These are phyloP conservation scores for Phytophthora meadii DNA, from an alignment of 352 stramenopile genomes.

Conservation along the genomic window DNA sequence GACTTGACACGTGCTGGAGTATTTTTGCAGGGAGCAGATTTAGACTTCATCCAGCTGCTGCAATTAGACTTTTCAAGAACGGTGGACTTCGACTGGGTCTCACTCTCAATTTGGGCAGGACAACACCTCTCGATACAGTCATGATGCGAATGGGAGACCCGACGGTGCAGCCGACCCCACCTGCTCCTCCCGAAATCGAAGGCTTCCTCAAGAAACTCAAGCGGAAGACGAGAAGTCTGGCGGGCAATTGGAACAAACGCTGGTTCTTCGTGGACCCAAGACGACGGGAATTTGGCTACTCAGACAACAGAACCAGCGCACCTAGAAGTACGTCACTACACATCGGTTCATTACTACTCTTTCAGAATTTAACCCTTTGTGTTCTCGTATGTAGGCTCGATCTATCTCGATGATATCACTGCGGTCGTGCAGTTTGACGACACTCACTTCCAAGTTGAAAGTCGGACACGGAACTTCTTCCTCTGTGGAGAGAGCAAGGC, in stretches of 20 bases:
- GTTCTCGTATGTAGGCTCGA: slow-evolving; percentile 54
- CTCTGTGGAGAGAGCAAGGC: slow-evolving; percentile 87
- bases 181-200: slow-evolving; percentile 78
- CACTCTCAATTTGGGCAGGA: slow-evolving; percentile 30
- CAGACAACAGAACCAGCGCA: slow-evolving; percentile 53
- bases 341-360: no score
- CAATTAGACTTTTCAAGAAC: slow-evolving; percentile 23
- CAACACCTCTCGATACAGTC: background rate
- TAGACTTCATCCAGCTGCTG: slow-evolving; percentile 25
- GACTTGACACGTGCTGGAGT: slow-evolving; percentile 8
- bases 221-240: slow-evolving; percentile 80
- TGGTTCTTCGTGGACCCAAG: slow-evolving; percentile 88
- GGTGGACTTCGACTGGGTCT: slow-evolving; percentile 15
- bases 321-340: slow-evolving; percentile 50
- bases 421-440: slow-evolving; percentile 87
- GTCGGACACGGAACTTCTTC: slow-evolving; percentile 86
- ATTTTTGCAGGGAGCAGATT: slow-evolving; percentile 23
- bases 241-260: slow-evolving; percentile 85
- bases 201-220: slow-evolving; percentile 90
- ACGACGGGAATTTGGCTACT: slow-evolving; percentile 80
- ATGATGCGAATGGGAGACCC: slow-evolving; percentile 33
- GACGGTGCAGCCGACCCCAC: slow-evolving; percentile 48
- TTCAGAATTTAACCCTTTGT: background rate
- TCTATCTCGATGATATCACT: slow-evolving; percentile 89
- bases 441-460: slow-evolving; percentile 87